These are phyloP conservation scores for Cokeromyces recurvatus DNA, from an alignment of 371 early-diverging fungal species.

Conservation along the genomic window DNA sequence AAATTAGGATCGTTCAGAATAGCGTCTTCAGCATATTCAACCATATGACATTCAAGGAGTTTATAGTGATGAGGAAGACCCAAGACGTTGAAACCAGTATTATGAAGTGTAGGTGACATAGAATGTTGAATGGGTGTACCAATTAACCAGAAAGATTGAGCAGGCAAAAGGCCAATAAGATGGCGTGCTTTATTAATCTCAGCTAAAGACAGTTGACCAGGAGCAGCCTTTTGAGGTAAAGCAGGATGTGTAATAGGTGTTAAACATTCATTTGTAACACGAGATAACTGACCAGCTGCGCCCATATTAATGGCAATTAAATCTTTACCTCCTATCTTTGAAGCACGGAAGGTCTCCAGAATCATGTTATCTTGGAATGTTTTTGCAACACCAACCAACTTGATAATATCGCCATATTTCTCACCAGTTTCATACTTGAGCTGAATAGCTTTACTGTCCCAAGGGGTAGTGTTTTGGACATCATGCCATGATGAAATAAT, in stretches of 20 bases:
- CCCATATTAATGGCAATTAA: conserved; percentile 96
- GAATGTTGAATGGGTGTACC: conserved; percentile 91
- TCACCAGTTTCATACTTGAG: conserved; percentile 49
- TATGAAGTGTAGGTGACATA: conserved; percentile 90
- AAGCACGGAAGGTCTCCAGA: conserved; percentile 58
- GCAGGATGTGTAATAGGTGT: conserved; percentile 92
- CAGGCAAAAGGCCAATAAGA: conserved; percentile 65
- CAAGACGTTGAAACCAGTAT: conserved; percentile 79
- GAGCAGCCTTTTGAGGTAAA: conserved; percentile 82
- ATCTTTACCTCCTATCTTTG: conserved; percentile 46
- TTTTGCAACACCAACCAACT: conserved; percentile 82
- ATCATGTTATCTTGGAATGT: conserved; percentile 76
- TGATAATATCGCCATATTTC: conserved; percentile 79
- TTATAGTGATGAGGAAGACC: conserved; percentile 83
- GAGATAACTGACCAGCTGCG: conserved; percentile 78
- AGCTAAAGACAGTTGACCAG: conserved; percentile 87
- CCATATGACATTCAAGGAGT: conserved; percentile 67
- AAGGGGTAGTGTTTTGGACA: conserved; percentile 54
- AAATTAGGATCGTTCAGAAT: conserved; percentile 61
- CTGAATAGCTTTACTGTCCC: conserved; percentile 59
- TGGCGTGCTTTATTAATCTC: conserved; percentile 75
- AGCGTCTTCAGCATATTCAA: conserved; percentile 56
- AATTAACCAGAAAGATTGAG: conserved; percentile 77
- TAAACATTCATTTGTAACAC: conserved; percentile 78
- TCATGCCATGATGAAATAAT: conserved; percentile 94